Conservation (phyloP, 139 green algal genomes). For the Chlorella sp. region DNA sequence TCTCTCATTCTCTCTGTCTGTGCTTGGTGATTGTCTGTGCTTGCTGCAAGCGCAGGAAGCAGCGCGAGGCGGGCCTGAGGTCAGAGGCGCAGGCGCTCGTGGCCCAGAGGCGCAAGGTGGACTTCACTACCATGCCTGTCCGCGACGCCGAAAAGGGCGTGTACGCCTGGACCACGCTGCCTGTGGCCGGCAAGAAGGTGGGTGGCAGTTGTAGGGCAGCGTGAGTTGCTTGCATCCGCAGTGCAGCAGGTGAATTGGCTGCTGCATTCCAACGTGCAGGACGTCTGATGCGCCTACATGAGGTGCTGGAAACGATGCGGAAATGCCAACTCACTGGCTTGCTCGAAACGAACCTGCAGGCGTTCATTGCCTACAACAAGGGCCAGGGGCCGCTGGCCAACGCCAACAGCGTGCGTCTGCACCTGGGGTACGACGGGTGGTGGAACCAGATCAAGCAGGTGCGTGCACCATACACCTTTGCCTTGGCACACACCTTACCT, state of each 20-base stretch:
- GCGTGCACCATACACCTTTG: too few relatives aligned
- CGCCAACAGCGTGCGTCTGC: constrained; percentile 35
- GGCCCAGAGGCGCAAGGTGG: constrained; percentile 36
- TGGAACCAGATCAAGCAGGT: constrained; percentile 62
- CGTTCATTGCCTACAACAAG: constrained; percentile 56
- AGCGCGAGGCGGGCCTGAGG: constrained; percentile 14
- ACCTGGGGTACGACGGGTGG: constrained; percentile 81
- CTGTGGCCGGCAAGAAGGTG: constrained; percentile 17
- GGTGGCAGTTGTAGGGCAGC: too few relatives aligned
- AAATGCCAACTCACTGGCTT: too few relatives aligned
- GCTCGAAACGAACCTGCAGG: too few relatives aligned
- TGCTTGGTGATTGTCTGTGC: too few relatives aligned
- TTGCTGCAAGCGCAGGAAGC: constrained; percentile 5
- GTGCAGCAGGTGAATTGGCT: too few relatives aligned
- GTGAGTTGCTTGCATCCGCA: too few relatives aligned
- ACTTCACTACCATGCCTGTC: constrained; percentile 21
- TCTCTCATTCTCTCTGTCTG: too few relatives aligned
- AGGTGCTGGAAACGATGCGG: too few relatives aligned
- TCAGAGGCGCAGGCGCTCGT: constrained; percentile 41
- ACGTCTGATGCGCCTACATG: too few relatives aligned
- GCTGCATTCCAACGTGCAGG: too few relatives aligned
- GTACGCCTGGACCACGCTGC: constrained; percentile 45
- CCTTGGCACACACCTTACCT: too few relatives aligned
- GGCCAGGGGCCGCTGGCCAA: constrained; percentile 23
- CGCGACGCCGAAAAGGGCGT: constrained; percentile 18